Base-by-base conservation (phyloP, 164 flowering plant genomes). In the Santalum album region DNA sequence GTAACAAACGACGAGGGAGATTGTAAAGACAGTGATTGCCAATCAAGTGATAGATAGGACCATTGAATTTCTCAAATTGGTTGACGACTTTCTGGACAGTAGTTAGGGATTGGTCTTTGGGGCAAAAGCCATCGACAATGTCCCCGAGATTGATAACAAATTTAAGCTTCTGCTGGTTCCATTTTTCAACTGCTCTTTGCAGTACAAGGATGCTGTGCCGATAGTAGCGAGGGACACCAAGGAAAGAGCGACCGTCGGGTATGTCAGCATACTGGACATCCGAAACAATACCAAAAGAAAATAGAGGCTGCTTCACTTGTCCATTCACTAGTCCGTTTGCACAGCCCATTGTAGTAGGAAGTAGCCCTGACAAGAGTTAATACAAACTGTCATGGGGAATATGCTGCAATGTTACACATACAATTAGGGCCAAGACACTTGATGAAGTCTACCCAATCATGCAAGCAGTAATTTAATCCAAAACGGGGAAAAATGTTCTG, bases 1-100 rank as follows among this genome's bases (percentile, higher is more conserved):
- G 84, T 53, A 91, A 70, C 46, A 67, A 53, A 20, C 67, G 63
- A 1, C 96, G 96, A 9, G 98, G 82, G 34, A 92, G 89, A 70
- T 88, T 92, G 84, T 92, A 92, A 29, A 86, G 94, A 63, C 98
- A 89, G 61, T 92, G 98, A 58, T 92, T 92, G n/a, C 98, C 98
- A 56, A 92, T 78, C 89, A 89, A 69, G 71, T 92, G 96, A 69
- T 84, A 76, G 1, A 77, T 72, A 3, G 80, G 83, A 22, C 95
- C 90, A 62, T 70, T 64, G 53, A 86, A 88, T 1, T 64, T 70
- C 56, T 72, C 72, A 58, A 91, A 91, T 62, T 86, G 89, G 29
- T 55, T 18, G 22, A 75, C 73, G 23, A 88, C 69, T 73, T 74
- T 81, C 64, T 72, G 58, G 2, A 88, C 81, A 42, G 86, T 58